Percentiles rank a stretch among this genome's conserved stretches.
Evolutionary conservation across 805 yeast genomes (phyloP).

Genomic region (Candida jianshihensis): DNA sequence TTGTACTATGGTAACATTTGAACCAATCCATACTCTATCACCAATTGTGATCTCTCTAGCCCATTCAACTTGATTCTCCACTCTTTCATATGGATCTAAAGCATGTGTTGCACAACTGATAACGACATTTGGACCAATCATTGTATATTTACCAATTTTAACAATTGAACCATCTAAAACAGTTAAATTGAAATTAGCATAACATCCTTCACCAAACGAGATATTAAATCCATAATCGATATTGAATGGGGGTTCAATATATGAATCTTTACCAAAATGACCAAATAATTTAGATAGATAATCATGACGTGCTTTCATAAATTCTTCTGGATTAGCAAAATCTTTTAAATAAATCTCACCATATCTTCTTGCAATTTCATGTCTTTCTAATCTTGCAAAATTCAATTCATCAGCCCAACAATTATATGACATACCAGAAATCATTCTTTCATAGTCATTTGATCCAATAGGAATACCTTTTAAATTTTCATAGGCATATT

Average conservation of each 20-base stretch:
- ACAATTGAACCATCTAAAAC: constrained; percentile 57
- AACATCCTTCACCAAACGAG: constrained; percentile 48
- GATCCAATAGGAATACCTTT: constrained; percentile 16
- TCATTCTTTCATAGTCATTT: constrained; percentile 48
- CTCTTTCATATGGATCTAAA: constrained; percentile 38
- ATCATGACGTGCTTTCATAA: constrained; percentile 29
- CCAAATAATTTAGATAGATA: constrained; percentile 42
- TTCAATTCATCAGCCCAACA: constrained; percentile 21
- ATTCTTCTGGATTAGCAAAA: constrained; percentile 20
- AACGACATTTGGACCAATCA: constrained; percentile 58
- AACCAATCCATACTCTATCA: constrained; percentile 63
- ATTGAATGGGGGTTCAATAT: constrained; percentile 51
- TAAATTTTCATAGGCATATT: constrained; percentile 17
- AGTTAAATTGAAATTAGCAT: constrained; percentile 47
- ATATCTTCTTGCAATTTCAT: constrained; percentile 22
- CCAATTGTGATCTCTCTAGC: constrained; percentile 55
- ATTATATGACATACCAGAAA: constrained; percentile 42
- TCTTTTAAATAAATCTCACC: constrained; percentile 23
- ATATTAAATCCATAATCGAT: constrained; percentile 66
- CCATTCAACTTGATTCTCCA: constrained; percentile 34
- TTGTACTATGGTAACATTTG: constrained; percentile 46
- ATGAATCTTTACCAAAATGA: constrained; percentile 30
- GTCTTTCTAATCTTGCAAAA: constrained; percentile 20
- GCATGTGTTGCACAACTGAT: constrained; percentile 63
- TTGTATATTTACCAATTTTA: constrained; percentile 50